These are phyloP conservation scores for Xylaria venustula DNA, from an alignment of 495 filamentous ascomycete genomes.

Conservation along the genomic window DNA sequence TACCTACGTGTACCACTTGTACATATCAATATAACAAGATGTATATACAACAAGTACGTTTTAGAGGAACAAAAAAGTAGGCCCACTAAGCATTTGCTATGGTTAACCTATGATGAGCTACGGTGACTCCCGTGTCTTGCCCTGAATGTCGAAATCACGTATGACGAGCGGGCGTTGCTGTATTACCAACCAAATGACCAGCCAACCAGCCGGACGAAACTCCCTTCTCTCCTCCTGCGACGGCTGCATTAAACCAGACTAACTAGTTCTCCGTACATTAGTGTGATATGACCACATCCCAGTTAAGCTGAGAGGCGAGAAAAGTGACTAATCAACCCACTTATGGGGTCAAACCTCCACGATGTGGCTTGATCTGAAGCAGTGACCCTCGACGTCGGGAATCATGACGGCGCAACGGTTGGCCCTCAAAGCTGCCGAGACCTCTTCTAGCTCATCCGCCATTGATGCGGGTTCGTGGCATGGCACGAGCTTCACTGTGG, in stretches of 20 bases:
- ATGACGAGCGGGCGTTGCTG: background rate
- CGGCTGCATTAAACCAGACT: background rate
- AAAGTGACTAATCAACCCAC: background rate
- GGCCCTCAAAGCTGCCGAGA: background rate
- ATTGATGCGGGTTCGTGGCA: background rate
- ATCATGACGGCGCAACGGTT: background rate
- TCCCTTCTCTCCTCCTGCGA: background rate
- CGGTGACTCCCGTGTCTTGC: background rate
- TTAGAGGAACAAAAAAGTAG: conserved; percentile 2
- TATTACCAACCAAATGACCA: background rate
- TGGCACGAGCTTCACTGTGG: background rate
- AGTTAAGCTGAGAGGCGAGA: conserved; percentile 8
- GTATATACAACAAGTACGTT: background rate
- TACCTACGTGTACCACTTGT: background rate
- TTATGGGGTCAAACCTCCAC: background rate
- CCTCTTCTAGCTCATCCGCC: background rate
- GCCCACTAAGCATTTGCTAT: background rate
- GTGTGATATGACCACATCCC: background rate
- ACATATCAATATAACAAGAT: background rate
- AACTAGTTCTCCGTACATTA: background rate
- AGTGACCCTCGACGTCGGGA: background rate
- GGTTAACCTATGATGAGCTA: background rate
- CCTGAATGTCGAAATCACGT: background rate
- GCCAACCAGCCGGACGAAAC: background rate
- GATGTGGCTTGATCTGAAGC: conserved; percentile 6